These are phyloP conservation scores for Zalaria sp. DNA, from an alignment of 2,329 filamentous ascomycete genomes.

Conservation along the genomic window DNA sequence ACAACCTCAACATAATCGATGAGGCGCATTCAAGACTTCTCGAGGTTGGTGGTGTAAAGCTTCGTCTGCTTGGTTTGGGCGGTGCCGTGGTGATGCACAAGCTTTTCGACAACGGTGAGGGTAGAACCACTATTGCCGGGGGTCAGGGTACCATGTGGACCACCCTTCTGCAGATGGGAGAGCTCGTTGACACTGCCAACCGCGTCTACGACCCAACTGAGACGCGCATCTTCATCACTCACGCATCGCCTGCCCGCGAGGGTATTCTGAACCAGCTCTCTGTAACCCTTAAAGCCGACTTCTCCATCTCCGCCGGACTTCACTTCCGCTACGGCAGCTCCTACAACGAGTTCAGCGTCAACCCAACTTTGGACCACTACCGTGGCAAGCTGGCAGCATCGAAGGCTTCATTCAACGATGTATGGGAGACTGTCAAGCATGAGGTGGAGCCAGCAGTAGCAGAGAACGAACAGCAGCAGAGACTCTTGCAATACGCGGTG, in stretches of 20 bases:
- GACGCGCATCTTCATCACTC: constrained; percentile 90
- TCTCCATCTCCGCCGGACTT: constrained; percentile 91
- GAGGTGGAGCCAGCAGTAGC: constrained; percentile 92
- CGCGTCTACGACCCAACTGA: constrained; percentile 97
- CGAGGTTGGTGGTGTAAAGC: constrained; percentile 89
- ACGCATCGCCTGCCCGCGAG: constrained; percentile 90
- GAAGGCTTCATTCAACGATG: constrained; percentile 96
- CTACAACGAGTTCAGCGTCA: constrained; percentile 99
- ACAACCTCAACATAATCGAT: constrained; percentile 95
- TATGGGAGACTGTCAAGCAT: constrained; percentile 95
- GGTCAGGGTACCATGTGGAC: constrained; percentile 99
- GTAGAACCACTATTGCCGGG: constrained; percentile 92
- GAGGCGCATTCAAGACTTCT: constrained; percentile 92
- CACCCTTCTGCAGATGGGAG: constrained; percentile 92
- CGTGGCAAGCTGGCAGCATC: constrained; percentile 95
- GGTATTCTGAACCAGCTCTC: constrained; percentile 95
- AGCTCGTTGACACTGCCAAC: constrained; percentile 93
- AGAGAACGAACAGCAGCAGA: constrained; percentile 88
- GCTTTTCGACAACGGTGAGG: constrained; percentile 96
- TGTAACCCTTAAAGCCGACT: constrained; percentile 93
- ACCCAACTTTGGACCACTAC: constrained; percentile 95
- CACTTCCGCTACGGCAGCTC: constrained; percentile 98
- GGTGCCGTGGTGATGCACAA: constrained; percentile 99
- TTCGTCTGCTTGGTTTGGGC: constrained; percentile 82
- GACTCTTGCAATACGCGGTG: constrained; percentile 77